These are phyloP conservation scores for Nitzschia putrida DNA, from an alignment of 108 stramenopile genomes.

Conservation along the genomic window DNA sequence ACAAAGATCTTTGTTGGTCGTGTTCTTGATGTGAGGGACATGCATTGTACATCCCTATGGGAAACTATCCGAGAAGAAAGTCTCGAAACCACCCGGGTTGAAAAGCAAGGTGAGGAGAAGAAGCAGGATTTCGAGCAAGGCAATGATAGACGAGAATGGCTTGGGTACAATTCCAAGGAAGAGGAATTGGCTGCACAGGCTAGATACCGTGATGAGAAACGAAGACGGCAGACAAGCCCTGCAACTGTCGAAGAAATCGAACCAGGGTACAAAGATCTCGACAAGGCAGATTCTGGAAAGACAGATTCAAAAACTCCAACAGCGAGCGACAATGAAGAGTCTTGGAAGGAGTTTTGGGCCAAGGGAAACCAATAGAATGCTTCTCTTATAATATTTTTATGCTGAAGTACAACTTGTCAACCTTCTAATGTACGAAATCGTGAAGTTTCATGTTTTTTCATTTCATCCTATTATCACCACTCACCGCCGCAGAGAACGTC, in stretches of 20 bases:
- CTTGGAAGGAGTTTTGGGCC: constrained; percentile 22
- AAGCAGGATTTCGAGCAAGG: constrained; percentile 40
- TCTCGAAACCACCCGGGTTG: constrained; percentile 43
- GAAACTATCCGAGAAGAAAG: constrained; percentile 78
- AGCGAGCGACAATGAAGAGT: constrained; percentile 17
- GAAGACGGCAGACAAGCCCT: background rate
- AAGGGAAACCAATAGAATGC: too few species aligned
- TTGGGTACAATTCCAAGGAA: constrained; percentile 65
- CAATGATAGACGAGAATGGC: constrained; percentile 66
- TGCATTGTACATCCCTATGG: constrained; percentile 81
- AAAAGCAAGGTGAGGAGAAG: constrained; percentile 4
- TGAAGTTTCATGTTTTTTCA: too few species aligned
- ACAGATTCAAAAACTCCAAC: constrained; percentile 1
- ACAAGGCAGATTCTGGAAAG: constrained; percentile 3
- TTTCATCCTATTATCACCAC: background rate
- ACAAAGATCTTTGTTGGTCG: constrained; percentile 64
- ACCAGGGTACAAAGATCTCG: constrained; percentile 33
- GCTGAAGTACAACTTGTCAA: too few species aligned
- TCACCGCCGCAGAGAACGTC: constrained; percentile 10
- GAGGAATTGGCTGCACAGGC: constrained; percentile 52
- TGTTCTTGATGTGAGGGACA: constrained; percentile 54
- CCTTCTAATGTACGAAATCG: too few species aligned
- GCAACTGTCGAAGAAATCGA: constrained; percentile 29
- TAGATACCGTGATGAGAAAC: constrained; percentile 37
- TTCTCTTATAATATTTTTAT: too few species aligned